A percentile compares a stretch with the other conserved stretches of the same genome.
Conservation (phyloP, 2,329 filamentous ascomycete genomes). For the Beauveria sp. region DNA sequence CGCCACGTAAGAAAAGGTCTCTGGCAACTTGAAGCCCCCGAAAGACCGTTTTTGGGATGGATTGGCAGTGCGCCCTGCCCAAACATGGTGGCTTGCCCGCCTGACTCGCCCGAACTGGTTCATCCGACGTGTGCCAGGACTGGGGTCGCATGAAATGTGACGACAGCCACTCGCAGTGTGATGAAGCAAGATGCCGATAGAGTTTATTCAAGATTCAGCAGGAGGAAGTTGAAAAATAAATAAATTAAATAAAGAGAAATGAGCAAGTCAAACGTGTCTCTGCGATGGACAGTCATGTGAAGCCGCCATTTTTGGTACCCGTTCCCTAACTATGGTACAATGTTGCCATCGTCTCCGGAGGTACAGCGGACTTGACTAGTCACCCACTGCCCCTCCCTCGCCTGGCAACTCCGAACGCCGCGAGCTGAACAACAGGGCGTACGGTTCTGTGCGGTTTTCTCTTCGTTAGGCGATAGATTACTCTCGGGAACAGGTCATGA, state of each 20-base stretch:
- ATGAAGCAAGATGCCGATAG: background rate
- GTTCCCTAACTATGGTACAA: background rate
- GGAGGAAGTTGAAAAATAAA: background rate
- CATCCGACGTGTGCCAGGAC: background rate
- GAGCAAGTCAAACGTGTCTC: background rate
- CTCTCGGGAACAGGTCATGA: background rate
- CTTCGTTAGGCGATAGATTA: background rate
- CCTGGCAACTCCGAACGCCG: background rate
- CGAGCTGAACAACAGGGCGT: background rate
- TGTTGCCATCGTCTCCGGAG: background rate
- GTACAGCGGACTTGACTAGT: background rate
- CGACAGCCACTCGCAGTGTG: background rate
- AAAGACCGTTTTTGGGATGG: background rate
- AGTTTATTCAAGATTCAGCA: background rate
- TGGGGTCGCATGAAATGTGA: background rate
- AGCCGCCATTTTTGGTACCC: too few relatives aligned
- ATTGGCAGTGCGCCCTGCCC: background rate
- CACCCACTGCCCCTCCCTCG: background rate
- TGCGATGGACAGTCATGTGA: too few relatives aligned
- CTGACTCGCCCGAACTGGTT: constrained; percentile 4
- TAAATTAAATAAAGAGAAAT: background rate
- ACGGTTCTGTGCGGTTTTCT: background rate
- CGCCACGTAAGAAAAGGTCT: background rate
- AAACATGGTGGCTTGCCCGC: background rate
- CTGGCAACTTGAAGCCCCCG: background rate